A percentile compares a stretch with the other conserved stretches of the same genome.
These are phyloP conservation scores for Apiospora koreana DNA, from an alignment of 2,329 filamentous ascomycete genomes.

Conservation along the genomic window DNA sequence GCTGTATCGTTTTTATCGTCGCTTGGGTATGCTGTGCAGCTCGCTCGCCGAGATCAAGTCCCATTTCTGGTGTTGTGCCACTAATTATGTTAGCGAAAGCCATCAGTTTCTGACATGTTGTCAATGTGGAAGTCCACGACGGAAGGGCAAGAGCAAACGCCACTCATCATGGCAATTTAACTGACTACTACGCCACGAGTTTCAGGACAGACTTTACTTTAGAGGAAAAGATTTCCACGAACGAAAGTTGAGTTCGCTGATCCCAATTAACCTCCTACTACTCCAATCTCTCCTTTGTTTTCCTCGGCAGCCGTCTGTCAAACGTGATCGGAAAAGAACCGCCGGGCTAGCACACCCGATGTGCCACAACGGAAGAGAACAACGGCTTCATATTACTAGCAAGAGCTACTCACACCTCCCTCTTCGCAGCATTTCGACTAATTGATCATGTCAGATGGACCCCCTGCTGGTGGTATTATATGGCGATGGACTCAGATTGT, in stretches of 20 bases:
- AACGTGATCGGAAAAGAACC: background rate
- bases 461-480: background rate
- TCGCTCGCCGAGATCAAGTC: too few species aligned
- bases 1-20: too few species aligned
- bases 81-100: background rate
- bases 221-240: background rate
- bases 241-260: background rate
- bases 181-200: background rate
- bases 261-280: background rate
- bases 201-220: background rate
- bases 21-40: too few species aligned
- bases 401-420: background rate
- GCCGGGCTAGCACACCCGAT: background rate
- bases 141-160: background rate
- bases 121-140: background rate
- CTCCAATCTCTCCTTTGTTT: background rate
- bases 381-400: background rate
- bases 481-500: too few species aligned
- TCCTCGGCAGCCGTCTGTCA: background rate
- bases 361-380: background rate
- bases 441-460: background rate
- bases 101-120: background rate
- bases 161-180: background rate
- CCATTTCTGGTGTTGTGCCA: background rate
- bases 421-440: background rate